Evolutionary conservation across 1,139 yeast species (phyloP), one percentile per base, ranked within the genome.

Genomic region (Spathaspora sp.): DNA sequence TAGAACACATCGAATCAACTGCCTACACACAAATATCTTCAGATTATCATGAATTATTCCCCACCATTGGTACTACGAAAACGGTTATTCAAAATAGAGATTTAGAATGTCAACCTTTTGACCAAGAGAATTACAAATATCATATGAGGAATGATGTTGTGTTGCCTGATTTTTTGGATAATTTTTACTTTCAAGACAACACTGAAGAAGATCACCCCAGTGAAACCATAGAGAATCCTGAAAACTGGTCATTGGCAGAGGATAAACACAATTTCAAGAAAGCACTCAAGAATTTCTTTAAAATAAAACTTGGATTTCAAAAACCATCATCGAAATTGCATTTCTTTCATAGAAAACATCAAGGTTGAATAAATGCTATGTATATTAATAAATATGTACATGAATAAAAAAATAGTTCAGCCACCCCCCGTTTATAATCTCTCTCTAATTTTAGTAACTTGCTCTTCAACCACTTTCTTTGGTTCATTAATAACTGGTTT

Each of bases 381-480:
- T 38, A 24, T 38, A 38, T 38, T 38, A 31, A 29, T 29, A 29
- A 29, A 38, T 39, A 39, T 39, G 42, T 39, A 39, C 42, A 39
- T 18, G 36, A 27, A 27, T 17, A 25, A 8, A 38, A 13, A n/a
- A n/a, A n/a, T n/a, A n/a, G n/a, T n/a, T n/a, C n/a, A n/a, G n/a
- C n/a, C n/a, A n/a, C n/a, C 45, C 6, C 11, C 26, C 40, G 51
- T 58, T 42, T 62, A 20, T 20, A 20, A 63, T 56, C 79, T 68
- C 45, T 55, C 60, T 61, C 79, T 70, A 53, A 58, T 58, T 40
- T 61, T 57, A 47, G 64, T 68, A 48, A 62, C 60, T 15, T 66
- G 67, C 47, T 68, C 72, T 55, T 74, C 78, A 36, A 54, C 51
- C 17, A 64, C 59, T 26, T 59, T 59, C 53, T 59, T 61, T 37